phyloP scores from a whole-genome alignment of 257 asterid species.

The Euphrasia confusa region DNA sequence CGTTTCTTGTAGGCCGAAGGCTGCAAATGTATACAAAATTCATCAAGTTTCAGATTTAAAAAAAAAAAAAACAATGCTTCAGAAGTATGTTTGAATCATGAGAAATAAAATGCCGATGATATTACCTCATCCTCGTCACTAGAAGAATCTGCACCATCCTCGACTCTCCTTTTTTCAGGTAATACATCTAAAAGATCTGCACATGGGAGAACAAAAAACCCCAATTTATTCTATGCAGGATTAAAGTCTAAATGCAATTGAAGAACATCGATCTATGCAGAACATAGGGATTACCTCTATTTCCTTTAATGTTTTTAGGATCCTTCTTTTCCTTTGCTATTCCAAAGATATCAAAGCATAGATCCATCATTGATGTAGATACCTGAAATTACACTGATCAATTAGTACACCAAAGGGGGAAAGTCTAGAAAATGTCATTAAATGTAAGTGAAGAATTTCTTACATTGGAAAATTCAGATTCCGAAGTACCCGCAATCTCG shows the following conservation, averaged over 20 bases:
- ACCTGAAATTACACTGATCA: conserved; percentile 43
- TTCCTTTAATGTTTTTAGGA: conserved; percentile 67
- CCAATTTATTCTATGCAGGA: background rate
- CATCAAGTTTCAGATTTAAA: background rate
- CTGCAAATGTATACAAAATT: conserved; percentile 34
- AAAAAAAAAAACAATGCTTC: background rate
- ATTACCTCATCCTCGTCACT: conserved; percentile 63
- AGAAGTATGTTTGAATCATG: too few species aligned
- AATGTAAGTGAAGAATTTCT: conserved; percentile 13
- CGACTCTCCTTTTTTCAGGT: conserved; percentile 69
- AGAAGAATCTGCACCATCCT: conserved; percentile 78
- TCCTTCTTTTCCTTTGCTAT: conserved; percentile 73
- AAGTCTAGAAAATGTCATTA: background rate
- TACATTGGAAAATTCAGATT: conserved; percentile 76
- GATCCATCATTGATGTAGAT: conserved; percentile 73
- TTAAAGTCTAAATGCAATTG: background rate
- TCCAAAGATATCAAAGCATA: conserved; percentile 81
- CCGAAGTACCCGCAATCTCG: conserved; percentile 87
- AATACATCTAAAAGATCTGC: conserved; percentile 83
- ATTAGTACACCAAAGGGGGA: conserved; percentile 4
- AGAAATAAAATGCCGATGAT: background rate
- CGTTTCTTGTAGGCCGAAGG: conserved; percentile 72
- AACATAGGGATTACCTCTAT: conserved; percentile 51
- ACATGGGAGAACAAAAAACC: background rate
- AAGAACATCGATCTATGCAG: background rate